phyloP scores from a whole-genome alignment of 352 stramenopile species.

The Globisporangium megalacanthum region DNA sequence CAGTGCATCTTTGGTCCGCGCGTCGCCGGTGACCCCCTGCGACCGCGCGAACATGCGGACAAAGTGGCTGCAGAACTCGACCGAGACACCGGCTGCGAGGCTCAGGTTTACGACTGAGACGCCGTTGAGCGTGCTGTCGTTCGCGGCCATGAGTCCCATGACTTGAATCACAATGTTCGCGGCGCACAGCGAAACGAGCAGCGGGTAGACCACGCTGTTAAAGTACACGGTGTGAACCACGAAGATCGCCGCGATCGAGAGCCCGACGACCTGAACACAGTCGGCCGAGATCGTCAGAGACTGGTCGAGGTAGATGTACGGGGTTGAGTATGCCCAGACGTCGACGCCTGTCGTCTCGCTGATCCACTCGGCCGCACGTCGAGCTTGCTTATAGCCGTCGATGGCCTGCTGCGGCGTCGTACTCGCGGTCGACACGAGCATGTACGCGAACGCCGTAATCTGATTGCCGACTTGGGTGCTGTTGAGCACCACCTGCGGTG shows the following conservation, averaged over 20 bases:
- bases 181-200: slow-evolving; percentile 34
- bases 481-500: slow-evolving; percentile 39
- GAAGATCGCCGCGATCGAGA: slow-evolving; percentile 43
- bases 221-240: slow-evolving; percentile 44
- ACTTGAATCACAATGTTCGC: slow-evolving; percentile 55
- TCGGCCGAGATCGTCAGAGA: slow-evolving; percentile 54
- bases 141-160: slow-evolving; percentile 52
- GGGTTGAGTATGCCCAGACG: slow-evolving; percentile 61
- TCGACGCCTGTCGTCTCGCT: slow-evolving; percentile 59
- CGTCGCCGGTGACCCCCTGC: slow-evolving; percentile 21
- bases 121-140: slow-evolving; percentile 72
- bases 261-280: slow-evolving; percentile 41
- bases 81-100: slow-evolving; percentile 60
- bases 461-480: slow-evolving; percentile 34
- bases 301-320: slow-evolving; percentile 66
- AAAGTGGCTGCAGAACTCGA: slow-evolving; percentile 80
- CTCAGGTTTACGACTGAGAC: slow-evolving; percentile 81
- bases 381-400: slow-evolving; percentile 47
- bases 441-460: slow-evolving; percentile 72
- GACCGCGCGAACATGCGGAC: slow-evolving; percentile 55
- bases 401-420: slow-evolving; percentile 32
- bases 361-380: slow-evolving; percentile 57
- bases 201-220: slow-evolving; percentile 35
- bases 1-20: slow-evolving; percentile 44
- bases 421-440: slow-evolving; percentile 41